A percentile compares a stretch with the other conserved stretches of the same genome.
Conservation (phyloP, 2,329 filamentous ascomycete species). For the Xylariales sp. region DNA sequence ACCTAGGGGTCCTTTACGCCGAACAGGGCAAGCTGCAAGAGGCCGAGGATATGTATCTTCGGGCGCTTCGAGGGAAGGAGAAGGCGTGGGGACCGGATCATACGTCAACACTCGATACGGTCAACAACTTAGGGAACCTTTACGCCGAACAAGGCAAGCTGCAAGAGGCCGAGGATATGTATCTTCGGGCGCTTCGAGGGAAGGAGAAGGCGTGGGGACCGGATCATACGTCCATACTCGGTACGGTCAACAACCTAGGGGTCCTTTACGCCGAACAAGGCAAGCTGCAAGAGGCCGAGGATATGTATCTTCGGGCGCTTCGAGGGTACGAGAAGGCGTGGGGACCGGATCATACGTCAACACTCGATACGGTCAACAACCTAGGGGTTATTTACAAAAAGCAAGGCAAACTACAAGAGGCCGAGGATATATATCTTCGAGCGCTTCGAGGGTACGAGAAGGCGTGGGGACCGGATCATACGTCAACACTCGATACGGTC, state of each 20-base stretch:
- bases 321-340: constrained; percentile 15
- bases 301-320: constrained; percentile 10
- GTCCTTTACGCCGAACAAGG: constrained; percentile 6
- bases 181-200: constrained; percentile 7
- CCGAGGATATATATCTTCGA: constrained; percentile 18
- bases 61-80: constrained; percentile 6
- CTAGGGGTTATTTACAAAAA: constrained; percentile 19
- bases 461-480: constrained; percentile 15
- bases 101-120: constrained; percentile 7
- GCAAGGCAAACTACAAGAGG: constrained; percentile 17
- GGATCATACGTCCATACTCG: constrained; percentile 8
- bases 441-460: constrained; percentile 1
- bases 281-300: constrained; percentile 7
- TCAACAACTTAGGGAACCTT: constrained; percentile 5
- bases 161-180: constrained; percentile 10
- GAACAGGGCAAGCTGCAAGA: constrained; percentile 9
- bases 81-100: constrained; percentile 7
- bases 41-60: constrained; percentile 10
- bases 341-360: constrained; percentile 19
- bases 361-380: constrained; percentile 20
- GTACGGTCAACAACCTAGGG: constrained; percentile 6
- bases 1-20: constrained; percentile 6
- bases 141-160: constrained; percentile 5
- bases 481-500: constrained; percentile 20
- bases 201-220: constrained; percentile 6